Percentiles rank a stretch among this genome's conserved stretches.
Evolutionary conservation across 208 protist genomes (phyloP).

Genomic region (Jaenimonas drosophilae): DNA sequence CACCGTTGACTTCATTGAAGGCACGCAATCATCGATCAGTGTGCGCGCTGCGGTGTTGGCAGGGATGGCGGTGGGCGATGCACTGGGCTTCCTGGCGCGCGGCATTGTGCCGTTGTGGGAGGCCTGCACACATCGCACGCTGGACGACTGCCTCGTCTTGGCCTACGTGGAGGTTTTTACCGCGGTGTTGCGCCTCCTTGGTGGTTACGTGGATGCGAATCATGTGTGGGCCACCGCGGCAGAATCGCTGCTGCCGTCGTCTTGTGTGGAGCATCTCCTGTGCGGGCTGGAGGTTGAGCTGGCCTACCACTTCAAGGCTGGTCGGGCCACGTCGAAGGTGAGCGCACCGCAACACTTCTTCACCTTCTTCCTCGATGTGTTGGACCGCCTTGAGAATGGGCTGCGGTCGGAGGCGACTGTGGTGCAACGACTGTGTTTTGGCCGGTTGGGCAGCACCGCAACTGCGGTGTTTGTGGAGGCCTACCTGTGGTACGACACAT

Average conservation of each 20-base stretch:
- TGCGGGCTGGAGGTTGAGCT: slow-evolving; percentile 47
- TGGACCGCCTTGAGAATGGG: slow-evolving; percentile 13
- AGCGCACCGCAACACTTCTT: slow-evolving; percentile 73
- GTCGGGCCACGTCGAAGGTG: slow-evolving; percentile 24
- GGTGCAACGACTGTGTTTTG: background rate
- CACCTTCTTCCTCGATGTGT: slow-evolving; percentile 34
- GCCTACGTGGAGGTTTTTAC: no score
- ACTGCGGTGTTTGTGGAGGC: slow-evolving; percentile 25
- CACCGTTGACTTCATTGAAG: no score
- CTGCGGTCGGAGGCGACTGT: background rate
- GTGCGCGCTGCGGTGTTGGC: no score
- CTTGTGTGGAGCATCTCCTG: slow-evolving; percentile 18
- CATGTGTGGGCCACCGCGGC: background rate
- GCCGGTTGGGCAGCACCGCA: slow-evolving; percentile 5
- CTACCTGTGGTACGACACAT: slow-evolving; percentile 34
- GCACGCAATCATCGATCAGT: no score
- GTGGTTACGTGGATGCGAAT: background rate
- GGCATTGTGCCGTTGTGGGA: no score
- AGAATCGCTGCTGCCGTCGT: slow-evolving; percentile 13
- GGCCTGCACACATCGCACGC: no score
- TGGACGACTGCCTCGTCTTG: no score
- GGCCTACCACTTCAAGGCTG: slow-evolving; percentile 49
- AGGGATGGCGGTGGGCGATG: no score
- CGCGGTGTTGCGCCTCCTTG: no score
- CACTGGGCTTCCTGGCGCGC: no score